Percentiles rank a stretch among this genome's conserved stretches.
These are phyloP conservation scores for Leccinum pellstonianum DNA, from an alignment of 768 basidiomycete genomes.

Conservation along the genomic window DNA sequence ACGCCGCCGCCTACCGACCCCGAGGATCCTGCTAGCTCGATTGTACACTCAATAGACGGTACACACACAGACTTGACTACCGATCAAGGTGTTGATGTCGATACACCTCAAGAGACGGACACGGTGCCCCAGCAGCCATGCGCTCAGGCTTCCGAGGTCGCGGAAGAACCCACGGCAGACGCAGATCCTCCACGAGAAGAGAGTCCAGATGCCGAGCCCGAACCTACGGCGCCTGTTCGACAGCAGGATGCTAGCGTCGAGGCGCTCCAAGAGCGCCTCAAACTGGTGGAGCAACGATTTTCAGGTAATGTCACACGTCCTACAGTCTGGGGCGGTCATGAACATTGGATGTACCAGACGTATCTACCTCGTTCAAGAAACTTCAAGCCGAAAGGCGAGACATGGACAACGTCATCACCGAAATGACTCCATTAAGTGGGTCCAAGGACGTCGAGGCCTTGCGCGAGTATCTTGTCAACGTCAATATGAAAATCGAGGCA, in stretches of 20 bases:
- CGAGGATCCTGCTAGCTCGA: neutral
- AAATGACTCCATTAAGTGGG: constrained; percentile 68
- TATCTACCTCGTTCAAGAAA: constrained; percentile 74
- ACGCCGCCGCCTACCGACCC: neutral
- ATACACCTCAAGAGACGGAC: neutral
- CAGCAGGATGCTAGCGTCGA: constrained; percentile 43
- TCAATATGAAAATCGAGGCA: constrained; percentile 71
- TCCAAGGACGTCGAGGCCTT: constrained; percentile 65
- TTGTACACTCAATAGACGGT: neutral
- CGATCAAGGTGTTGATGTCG: neutral
- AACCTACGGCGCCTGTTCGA: neutral
- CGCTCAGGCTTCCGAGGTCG: neutral
- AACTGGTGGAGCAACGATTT: constrained; percentile 75
- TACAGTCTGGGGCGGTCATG: constrained; percentile 1
- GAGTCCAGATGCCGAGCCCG: neutral
- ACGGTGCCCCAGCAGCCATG: neutral
- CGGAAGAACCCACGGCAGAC: neutral
- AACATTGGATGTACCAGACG: constrained; percentile 46
- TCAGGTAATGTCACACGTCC: constrained; percentile 45
- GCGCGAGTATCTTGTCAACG: constrained; percentile 67
- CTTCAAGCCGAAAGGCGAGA: constrained; percentile 71
- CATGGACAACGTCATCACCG: constrained; percentile 65
- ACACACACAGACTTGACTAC: neutral
- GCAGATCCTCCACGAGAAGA: constrained; percentile 2
- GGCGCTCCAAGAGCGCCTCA: constrained; percentile 60